These are phyloP conservation scores for Clavispora fructus DNA, from an alignment of 805 yeast species.

Conservation along the genomic window DNA sequence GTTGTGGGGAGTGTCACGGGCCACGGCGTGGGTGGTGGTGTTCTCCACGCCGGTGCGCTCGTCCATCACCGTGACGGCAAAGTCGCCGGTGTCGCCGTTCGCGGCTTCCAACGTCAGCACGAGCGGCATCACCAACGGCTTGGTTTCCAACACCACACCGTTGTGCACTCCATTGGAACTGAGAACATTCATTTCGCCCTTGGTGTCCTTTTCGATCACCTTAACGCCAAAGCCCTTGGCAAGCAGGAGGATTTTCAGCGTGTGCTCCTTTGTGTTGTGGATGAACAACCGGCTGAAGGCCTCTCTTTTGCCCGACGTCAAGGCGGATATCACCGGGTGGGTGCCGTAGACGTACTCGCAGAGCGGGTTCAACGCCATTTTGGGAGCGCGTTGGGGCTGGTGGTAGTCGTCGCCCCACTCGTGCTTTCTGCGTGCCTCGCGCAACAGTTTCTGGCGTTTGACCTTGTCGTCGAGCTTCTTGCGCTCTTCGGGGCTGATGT, in stretches of 20 bases:
- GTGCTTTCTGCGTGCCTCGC: constrained; percentile 20
- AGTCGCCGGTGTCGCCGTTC: constrained; percentile 13
- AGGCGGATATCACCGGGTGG: constrained; percentile 68
- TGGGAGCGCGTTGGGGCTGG: constrained; percentile 5
- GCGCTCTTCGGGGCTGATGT: constrained; percentile 50
- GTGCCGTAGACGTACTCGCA: constrained; percentile 74
- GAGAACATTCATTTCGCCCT: constrained; percentile 54
- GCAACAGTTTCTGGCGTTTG: constrained; percentile 24
- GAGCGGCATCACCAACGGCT: constrained; percentile 39
- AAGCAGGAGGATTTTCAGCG: constrained; percentile 38
- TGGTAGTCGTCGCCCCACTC: constrained; percentile 14
- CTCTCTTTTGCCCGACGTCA: constrained; percentile 50
- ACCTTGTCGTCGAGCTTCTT: constrained; percentile 25
- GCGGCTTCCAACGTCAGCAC: constrained; percentile 24
- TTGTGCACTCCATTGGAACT: constrained; percentile 74
- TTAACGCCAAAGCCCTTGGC: constrained; percentile 42
- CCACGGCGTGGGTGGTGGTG: constrained; percentile 11
- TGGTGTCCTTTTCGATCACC: constrained; percentile 30
- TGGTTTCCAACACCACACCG: constrained; percentile 69
- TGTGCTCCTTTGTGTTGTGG: constrained; percentile 34
- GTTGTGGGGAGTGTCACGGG: constrained; percentile 18
- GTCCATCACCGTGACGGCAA: constrained; percentile 15
- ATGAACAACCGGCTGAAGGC: constrained; percentile 48
- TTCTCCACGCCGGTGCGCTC: constrained; percentile 13
- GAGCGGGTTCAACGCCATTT: constrained; percentile 35